Evolutionary conservation across 768 basidiomycete species (phyloP), one percentile per base, ranked within the genome.

Genomic region (Lanmaoa rubissima): DNA sequence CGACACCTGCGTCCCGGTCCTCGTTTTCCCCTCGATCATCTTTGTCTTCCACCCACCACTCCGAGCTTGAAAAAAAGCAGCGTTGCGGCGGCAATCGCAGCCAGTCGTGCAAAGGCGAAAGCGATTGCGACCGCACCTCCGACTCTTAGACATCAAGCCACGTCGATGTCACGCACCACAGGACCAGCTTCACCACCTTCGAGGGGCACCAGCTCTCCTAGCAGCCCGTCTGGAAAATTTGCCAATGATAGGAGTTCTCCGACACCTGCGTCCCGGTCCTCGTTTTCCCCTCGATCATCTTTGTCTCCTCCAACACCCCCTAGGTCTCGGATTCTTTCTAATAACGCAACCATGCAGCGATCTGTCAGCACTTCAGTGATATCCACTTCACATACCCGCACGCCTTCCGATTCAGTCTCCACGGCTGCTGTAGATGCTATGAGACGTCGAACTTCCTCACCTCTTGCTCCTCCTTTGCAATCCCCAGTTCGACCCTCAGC

Each of bases 61-160:
- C 82, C 82, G 49, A 73, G 70, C 51, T 70, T 71, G 51, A 94
- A 93, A 75, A 94, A 94, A 72, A 83, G 83, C 44, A 92, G 90
- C 55, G 78, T 94, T 53, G 87, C 90, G 40, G 90, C 93, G 10
- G 85, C 91, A 24, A 90, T 95, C 64, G 94, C 94, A 40, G 92
- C 94, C 21, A 94, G 90, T 68, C 82, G 93, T 24, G 91, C 88
- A 16, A 95, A 92, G 68, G 90, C 91, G 16, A 92, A 86, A 65
- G 87, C 83, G 21, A 91, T 91, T 58, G 90, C 92, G 3, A 86
- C 79, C 34, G 88, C 90, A 10, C 92, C 92, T 19, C 92, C 92
- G 4, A 82, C 82, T 49, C 77, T 91, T 48, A 81, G 87, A 51
- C 92, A 93, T 69, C 90, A 92, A 68, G 89, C 90, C 6, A 92